phyloP scores from a whole-genome alignment of 129 eudicot genomes.

The Arctium minus region DNA sequence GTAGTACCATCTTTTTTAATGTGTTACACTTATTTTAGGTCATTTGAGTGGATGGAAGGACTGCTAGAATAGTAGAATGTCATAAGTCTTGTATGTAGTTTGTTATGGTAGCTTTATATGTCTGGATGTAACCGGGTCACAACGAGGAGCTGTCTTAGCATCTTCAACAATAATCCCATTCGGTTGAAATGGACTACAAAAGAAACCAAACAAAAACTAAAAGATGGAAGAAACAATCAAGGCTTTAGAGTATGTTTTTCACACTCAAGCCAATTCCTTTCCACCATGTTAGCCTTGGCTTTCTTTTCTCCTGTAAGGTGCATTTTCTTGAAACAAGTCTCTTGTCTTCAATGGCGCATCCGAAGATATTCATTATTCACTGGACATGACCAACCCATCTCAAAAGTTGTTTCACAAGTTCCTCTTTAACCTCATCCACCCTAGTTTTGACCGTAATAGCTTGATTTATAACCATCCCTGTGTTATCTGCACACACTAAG shows the following conservation, averaged over 20 bases:
- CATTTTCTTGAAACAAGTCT: background rate
- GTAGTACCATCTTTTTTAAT: background rate
- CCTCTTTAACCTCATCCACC: background rate
- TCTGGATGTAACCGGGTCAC: background rate
- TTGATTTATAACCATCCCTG: too few species aligned
- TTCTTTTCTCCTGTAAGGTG: too few species aligned
- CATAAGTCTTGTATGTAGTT: background rate
- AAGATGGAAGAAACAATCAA: background rate
- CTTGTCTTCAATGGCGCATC: background rate
- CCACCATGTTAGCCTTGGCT: too few species aligned
- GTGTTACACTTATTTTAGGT: background rate
- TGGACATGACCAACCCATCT: background rate
- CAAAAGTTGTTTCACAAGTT: background rate
- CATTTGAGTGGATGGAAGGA: background rate
- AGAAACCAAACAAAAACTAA: background rate
- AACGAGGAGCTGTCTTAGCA: background rate
- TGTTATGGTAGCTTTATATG: background rate
- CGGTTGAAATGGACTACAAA: background rate
- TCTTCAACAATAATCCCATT: background rate
- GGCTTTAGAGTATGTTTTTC: background rate
- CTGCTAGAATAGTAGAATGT: background rate
- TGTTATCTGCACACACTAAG: background rate
- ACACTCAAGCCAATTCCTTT: background rate
- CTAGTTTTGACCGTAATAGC: background rate
- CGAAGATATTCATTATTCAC: background rate